Evolutionary conservation across 2,329 filamentous ascomycete species (phyloP), one percentile per base, ranked within the genome.

Genomic region (Colletotrichum shisoi): DNA sequence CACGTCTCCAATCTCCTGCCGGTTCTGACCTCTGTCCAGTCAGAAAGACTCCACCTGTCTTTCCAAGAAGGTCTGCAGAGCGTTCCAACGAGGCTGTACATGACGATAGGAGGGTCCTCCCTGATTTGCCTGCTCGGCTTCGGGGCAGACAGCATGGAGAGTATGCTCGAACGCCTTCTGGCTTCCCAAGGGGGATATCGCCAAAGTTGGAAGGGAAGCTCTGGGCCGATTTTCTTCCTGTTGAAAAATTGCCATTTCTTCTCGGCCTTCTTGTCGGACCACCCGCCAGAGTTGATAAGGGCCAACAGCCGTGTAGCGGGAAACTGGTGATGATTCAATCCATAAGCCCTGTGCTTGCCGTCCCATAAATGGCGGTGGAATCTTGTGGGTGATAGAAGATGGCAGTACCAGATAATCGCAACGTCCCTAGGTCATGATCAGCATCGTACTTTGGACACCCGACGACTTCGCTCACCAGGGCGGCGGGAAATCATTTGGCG

Each of bases 391-490:
- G 67, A 68, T n/a, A 70, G 60, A 15, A 71, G 59, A 45, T 71
- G 70, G 42, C 69, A 70, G 57, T 70, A 71, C 70, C 69, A 70
- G 17, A 71, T 67, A 4, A 71, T 61, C 13, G 70, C 70, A 1
- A 71, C 64, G 17, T 71, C 70, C 67, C 70, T 71, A 12, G 3
- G 8, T 45, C 12, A 24, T n/a, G 46, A n/a, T 64, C 3, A 56
- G 17, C 8, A 19, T 48, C 1, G 19, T 6, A 2, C 2, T 4
- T 8, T 7, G 3, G 12, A 27, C 15, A 4, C 2, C 3, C 8
- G 0, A n/a, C 11, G 9, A 37, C 0, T 12, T 17, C 4, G n/a
- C 42, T 31, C 13, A 71, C 69, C 64, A 70, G 0, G 69, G 69
- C 27, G 70, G 70, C 7, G 70, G 70, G n/a, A 56, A 64, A 17